Percentiles rank a stretch among this genome's conserved stretches.
These are phyloP conservation scores for Carallia pectinifolia DNA, from an alignment of 345 rosid species.

Conservation along the genomic window DNA sequence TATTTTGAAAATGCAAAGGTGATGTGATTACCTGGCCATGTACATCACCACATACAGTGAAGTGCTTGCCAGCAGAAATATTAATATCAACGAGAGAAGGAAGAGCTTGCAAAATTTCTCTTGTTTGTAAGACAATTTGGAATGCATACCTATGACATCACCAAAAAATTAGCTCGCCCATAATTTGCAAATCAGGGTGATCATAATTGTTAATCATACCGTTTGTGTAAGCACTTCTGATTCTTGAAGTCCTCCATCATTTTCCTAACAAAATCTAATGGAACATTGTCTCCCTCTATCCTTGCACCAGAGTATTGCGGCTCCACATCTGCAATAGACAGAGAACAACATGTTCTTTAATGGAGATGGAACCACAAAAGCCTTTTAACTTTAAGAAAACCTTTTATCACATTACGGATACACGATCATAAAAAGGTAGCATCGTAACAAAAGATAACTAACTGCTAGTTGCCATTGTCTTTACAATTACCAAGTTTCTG, in stretches of 20 bases:
- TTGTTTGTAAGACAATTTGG: conserved; percentile 82
- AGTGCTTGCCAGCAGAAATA: conserved; percentile 67
- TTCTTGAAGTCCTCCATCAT: conserved; percentile 95
- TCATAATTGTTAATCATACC: conserved; percentile 37
- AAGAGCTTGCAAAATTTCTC: conserved; percentile 67
- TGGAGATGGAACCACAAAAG: too few relatives aligned
- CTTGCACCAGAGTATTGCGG: conserved; percentile 92
- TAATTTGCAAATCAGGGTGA: too few relatives aligned
- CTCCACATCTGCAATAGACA: conserved; percentile 75
- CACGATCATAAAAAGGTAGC: too few relatives aligned
- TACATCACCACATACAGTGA: conserved; percentile 97
- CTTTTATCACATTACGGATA: too few relatives aligned
- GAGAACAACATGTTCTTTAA: conserved; percentile 24
- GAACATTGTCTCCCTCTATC: conserved; percentile 80
- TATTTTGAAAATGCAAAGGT: conserved; percentile 3
- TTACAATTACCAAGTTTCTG: too few relatives aligned
- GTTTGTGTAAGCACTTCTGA: conserved; percentile 81
- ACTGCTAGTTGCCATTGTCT: too few relatives aligned
- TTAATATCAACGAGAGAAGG: conserved; percentile 85
- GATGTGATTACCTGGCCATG: conserved; percentile 85
- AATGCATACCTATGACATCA: conserved; percentile 70
- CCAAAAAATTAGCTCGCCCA: background rate
- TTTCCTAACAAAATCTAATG: conserved; percentile 86
- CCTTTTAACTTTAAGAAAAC: too few relatives aligned
- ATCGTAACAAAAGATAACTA: too few relatives aligned